phyloP scores from a whole-genome alignment of 2,329 filamentous ascomycete genomes.

The Cladosporium austrohemisphaericum region DNA sequence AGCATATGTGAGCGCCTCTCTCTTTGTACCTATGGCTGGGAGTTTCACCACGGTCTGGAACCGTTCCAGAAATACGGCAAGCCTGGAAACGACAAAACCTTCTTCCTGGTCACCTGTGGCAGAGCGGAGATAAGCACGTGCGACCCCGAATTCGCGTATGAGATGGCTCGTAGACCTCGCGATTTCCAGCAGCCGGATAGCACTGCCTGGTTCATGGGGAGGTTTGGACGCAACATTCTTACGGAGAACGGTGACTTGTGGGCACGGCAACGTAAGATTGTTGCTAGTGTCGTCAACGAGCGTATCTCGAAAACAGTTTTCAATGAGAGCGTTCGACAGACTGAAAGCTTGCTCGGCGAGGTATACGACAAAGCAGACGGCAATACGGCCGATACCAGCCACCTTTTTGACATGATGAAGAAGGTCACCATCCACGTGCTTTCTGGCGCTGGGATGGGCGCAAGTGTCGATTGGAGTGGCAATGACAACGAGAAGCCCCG shows the following conservation, averaged over 20 bases:
- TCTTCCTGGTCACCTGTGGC: constrained; percentile 24
- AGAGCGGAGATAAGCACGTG: constrained; percentile 25
- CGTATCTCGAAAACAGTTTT: constrained; percentile 32
- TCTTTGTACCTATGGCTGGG: constrained; percentile 27
- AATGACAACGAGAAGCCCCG: constrained; percentile 23
- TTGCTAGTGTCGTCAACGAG: constrained; percentile 33
- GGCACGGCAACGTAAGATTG: constrained; percentile 31
- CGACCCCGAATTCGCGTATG: constrained; percentile 23
- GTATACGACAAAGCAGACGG: constrained; percentile 16
- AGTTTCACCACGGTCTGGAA: constrained; percentile 23
- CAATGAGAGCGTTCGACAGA: constrained; percentile 27
- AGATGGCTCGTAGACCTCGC: constrained; percentile 23
- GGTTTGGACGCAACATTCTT: constrained; percentile 28
- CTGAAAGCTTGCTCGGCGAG: constrained; percentile 27
- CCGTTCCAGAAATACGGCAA: constrained; percentile 19
- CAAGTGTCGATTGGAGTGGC: constrained; percentile 25
- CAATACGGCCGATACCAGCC: constrained; percentile 20
- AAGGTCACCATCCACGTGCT: constrained; percentile 35
- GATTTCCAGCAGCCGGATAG: constrained; percentile 25
- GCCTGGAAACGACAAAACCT: constrained; percentile 20
- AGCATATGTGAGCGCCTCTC: constrained; percentile 22
- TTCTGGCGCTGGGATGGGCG: constrained; percentile 31
- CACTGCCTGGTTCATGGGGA: constrained; percentile 21
- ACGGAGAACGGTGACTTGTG: constrained; percentile 27
- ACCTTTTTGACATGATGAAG: constrained; percentile 32